phyloP scores from a whole-genome alignment of 2,329 filamentous ascomycete genomes.

The Bertia moriformis region DNA sequence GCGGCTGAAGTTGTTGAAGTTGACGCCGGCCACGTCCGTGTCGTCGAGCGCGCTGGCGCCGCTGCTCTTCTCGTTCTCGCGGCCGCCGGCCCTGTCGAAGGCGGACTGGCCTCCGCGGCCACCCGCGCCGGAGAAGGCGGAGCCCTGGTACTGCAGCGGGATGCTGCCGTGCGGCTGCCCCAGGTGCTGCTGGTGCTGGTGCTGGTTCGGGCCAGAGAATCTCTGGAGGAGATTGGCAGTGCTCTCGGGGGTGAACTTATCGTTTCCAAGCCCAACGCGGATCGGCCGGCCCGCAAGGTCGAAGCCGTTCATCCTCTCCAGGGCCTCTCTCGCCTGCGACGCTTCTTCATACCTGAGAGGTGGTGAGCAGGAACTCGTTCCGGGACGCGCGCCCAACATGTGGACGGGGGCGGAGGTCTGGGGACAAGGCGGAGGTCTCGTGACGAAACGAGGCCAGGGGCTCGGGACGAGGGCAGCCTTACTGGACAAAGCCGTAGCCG shows the following conservation, averaged over 20 bases:
- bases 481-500: slow-evolving; percentile 98
- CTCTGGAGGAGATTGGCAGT: slow-evolving; percentile 84
- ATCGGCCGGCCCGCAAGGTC: slow-evolving; percentile 94
- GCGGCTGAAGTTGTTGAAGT: slow-evolving; percentile 98
- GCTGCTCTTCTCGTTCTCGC: slow-evolving; percentile 78
- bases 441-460: slow-evolving; percentile 43
- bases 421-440: slow-evolving; percentile 78
- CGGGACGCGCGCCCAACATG: too few species aligned
- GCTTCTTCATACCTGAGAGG: slow-evolving; percentile 67
- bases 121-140: slow-evolving; percentile 77
- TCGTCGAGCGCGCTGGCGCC: slow-evolving; percentile 92
- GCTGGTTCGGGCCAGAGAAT: slow-evolving; percentile 34
- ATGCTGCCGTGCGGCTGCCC: slow-evolving; percentile 63
- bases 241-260: slow-evolving; percentile 98
- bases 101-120: slow-evolving; percentile 73
- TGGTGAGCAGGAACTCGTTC: neutral
- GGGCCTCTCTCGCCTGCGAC: slow-evolving; percentile 75
- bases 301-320: slow-evolving; percentile 99
- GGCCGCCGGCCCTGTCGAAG: slow-evolving; percentile 80
- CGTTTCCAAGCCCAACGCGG: slow-evolving; percentile 95
- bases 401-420: too few species aligned
- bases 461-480: slow-evolving; percentile 24
- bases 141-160: slow-evolving; percentile 68
- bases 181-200: too few species aligned
- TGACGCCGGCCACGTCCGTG: slow-evolving; percentile 92